phyloP scores from a whole-genome alignment of 2,329 filamentous ascomycete genomes.

The Phaeophleospora eucalypticola region DNA sequence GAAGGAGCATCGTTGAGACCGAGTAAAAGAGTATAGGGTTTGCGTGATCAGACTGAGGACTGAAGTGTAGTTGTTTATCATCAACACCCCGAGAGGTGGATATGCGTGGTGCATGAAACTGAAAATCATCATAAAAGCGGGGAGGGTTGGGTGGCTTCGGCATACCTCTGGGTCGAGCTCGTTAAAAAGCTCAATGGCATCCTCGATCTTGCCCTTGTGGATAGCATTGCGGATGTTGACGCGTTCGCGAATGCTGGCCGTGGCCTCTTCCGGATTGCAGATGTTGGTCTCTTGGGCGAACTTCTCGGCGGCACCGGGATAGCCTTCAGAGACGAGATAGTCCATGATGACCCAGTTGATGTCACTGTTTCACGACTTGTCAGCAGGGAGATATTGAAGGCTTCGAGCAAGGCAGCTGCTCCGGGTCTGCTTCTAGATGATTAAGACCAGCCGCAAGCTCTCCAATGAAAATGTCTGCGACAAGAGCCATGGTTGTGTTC shows the following conservation, averaged over 20 bases:
- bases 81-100: constrained; percentile 73
- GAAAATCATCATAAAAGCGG: constrained; percentile 83
- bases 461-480: too few species aligned
- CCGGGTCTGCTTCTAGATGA: too few species aligned
- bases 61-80: constrained; percentile 81
- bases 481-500: constrained; percentile 37
- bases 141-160: constrained; percentile 19
- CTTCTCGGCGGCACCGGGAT: constrained; percentile 84
- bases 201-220: constrained; percentile 77
- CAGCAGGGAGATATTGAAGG: constrained; percentile 15
- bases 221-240: constrained; percentile 83
- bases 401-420: too few species aligned
- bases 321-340: constrained; percentile 93
- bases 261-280: constrained; percentile 60
- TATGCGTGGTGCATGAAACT: constrained; percentile 99
- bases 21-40: background rate
- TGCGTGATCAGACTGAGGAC: constrained; percentile 74
- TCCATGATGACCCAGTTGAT: constrained; percentile 95
- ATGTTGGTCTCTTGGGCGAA: constrained; percentile 94
- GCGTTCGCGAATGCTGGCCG: constrained; percentile 67
- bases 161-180: constrained; percentile 87
- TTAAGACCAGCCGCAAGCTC: too few species aligned
- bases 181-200: constrained; percentile 82
- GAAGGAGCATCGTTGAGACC: constrained; percentile 10
- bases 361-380: constrained; percentile 57